Evolutionary conservation across 805 yeast species (phyloP).

Genomic region (Candida manassasensis): DNA sequence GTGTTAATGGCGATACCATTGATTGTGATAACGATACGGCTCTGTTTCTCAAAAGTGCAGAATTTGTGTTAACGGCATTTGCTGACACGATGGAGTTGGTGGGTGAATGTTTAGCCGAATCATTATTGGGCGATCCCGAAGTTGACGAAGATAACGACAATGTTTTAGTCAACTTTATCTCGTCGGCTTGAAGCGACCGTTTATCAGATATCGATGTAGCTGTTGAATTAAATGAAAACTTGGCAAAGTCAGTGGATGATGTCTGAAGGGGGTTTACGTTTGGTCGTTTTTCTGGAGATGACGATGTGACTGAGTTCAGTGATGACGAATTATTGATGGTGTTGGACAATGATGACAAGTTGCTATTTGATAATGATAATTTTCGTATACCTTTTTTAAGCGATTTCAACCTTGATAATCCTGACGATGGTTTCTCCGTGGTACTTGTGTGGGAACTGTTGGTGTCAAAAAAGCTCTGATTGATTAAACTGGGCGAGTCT

Average conservation of each 20-base stretch:
- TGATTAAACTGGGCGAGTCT: slow-evolving; percentile 14
- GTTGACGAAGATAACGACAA: background rate
- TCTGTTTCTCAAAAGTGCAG: slow-evolving; percentile 4
- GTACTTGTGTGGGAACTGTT: slow-evolving; percentile 9
- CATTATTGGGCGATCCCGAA: background rate
- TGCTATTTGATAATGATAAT: slow-evolving; percentile 20
- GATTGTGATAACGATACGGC: slow-evolving; percentile 9
- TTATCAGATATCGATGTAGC: slow-evolving; percentile 5
- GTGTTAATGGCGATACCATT: slow-evolving; percentile 26
- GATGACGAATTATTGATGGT: slow-evolving; percentile 9
- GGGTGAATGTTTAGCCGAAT: slow-evolving; percentile 10
- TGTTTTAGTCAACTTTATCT: background rate
- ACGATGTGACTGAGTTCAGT: background rate
- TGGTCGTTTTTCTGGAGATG: slow-evolving; percentile 1
- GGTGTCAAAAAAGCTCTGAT: slow-evolving; percentile 7
- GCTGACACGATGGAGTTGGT: slow-evolving; percentile 5
- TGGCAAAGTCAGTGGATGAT: background rate
- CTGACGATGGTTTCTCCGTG: background rate
- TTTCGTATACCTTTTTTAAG: slow-evolving; percentile 34
- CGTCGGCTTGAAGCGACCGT: background rate
- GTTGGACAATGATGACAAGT: background rate
- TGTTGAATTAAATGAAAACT: slow-evolving; percentile 1
- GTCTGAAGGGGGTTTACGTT: slow-evolving; percentile 4
- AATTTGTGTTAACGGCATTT: slow-evolving; percentile 1
- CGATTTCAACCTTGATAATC: slow-evolving; percentile 15